phyloP scores from a whole-genome alignment of 2,329 filamentous ascomycete species.

The Colletotrichum musicola region DNA sequence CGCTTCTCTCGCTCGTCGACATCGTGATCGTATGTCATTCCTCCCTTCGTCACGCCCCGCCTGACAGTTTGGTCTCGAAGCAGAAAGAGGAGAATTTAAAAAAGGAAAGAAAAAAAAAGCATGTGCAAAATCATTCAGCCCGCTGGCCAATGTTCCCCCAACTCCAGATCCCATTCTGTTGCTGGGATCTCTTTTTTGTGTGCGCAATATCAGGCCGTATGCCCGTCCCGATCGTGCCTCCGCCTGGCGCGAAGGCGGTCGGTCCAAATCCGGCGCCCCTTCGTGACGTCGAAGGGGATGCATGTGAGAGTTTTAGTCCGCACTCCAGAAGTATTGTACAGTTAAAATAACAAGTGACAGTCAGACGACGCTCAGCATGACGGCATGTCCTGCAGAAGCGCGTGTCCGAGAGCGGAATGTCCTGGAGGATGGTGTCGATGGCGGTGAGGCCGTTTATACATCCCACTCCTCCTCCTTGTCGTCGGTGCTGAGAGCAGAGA shows the following conservation, averaged over 20 bases:
- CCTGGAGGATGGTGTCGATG: slow-evolving; percentile 27
- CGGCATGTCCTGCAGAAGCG: not conserved
- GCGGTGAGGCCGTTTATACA: slow-evolving; percentile 50
- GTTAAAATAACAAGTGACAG: slow-evolving; percentile 38
- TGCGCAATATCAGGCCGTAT: slow-evolving; percentile 32
- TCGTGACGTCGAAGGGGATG: slow-evolving; percentile 25
- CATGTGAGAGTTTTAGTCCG: slow-evolving; percentile 23
- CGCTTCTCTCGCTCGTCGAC: slow-evolving; percentile 32
- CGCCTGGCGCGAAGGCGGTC: slow-evolving; percentile 22
- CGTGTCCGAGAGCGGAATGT: slow-evolving; percentile 28
- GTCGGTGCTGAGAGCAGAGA: slow-evolving; percentile 61
- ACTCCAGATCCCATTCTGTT: slow-evolving; percentile 36
- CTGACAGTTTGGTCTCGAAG: slow-evolving; percentile 20
- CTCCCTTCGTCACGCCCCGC: slow-evolving; percentile 15
- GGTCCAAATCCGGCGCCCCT: slow-evolving; percentile 23
- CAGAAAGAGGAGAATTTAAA: slow-evolving; percentile 7
- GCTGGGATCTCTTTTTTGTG: slow-evolving; percentile 34
- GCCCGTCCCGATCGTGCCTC: slow-evolving; percentile 18
- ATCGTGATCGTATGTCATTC: slow-evolving; percentile 27
- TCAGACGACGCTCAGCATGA: slow-evolving; percentile 24
- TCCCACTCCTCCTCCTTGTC: slow-evolving; percentile 66
- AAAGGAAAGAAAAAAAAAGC: slow-evolving; percentile 28
- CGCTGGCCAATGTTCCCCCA: slow-evolving; percentile 38
- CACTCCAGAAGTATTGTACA: slow-evolving; percentile 40
- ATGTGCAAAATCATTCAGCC: slow-evolving; percentile 39